These are phyloP conservation scores for Thraustotheca clavata DNA, from an alignment of 352 stramenopile species.

Conservation along the genomic window DNA sequence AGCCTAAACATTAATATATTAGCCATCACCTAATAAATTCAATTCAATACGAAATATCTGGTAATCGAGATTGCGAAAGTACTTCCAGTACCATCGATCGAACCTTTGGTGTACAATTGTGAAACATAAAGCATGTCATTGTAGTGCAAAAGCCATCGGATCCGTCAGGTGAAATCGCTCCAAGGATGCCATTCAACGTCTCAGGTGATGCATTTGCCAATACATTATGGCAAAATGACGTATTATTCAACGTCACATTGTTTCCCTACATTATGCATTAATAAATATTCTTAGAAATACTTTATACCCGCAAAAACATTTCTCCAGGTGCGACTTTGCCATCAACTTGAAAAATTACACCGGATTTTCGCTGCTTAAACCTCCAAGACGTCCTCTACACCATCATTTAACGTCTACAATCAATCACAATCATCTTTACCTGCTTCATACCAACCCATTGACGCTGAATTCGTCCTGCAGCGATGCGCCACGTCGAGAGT, in stretches of 20 bases:
- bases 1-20: conserved; percentile 26
- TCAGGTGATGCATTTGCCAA: conserved; percentile 40
- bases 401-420: too few relatives aligned
- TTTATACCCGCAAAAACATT: conserved; percentile 45
- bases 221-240: conserved; percentile 56
- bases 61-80: conserved; percentile 50
- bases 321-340: conserved; percentile 45
- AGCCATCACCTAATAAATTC: neutral
- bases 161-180: conserved; percentile 59
- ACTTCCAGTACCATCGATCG: conserved; percentile 66
- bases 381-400: conserved; percentile 58
- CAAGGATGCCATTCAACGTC: conserved; percentile 70
- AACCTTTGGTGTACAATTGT: conserved; percentile 48
- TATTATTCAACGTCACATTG: neutral
- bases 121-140: conserved; percentile 82
- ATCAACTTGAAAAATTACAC: conserved; percentile 66
- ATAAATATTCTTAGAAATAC: neutral
- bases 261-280: neutral
- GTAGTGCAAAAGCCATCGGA: conserved; percentile 69
- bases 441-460: conserved; percentile 80
- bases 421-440: conserved; percentile 18
- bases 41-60: conserved; percentile 42
- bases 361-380: conserved; percentile 58
- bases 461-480: conserved; percentile 58
- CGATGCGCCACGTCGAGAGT: conserved; percentile 63